phyloP scores from a whole-genome alignment of 2,329 filamentous ascomycete genomes.

The Mycosphaerella arachidis region DNA sequence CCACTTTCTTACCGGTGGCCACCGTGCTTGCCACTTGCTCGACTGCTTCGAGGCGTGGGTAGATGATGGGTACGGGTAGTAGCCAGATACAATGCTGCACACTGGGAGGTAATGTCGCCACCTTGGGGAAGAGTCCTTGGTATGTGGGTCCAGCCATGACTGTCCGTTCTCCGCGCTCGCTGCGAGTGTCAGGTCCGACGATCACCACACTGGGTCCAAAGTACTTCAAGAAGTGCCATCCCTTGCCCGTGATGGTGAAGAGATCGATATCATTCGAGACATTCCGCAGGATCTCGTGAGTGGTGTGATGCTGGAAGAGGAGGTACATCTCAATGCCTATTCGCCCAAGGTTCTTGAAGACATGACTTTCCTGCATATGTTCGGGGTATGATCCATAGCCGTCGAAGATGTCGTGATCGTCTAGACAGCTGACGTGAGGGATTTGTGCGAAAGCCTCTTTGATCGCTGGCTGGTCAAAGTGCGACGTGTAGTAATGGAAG shows the following conservation, averaged over 20 bases:
- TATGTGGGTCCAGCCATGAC: conserved; percentile 96
- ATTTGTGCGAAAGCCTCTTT: conserved; percentile 97
- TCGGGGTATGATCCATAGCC: conserved; percentile 96
- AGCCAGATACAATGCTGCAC: conserved; percentile 98
- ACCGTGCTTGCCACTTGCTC: conserved; percentile 89
- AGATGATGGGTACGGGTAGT: conserved; percentile 84
- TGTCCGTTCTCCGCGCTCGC: conserved; percentile 82
- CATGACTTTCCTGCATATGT: conserved; percentile 95
- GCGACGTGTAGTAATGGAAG: conserved; percentile 98
- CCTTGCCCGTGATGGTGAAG: conserved; percentile 93
- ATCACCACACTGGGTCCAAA: conserved; percentile 87
- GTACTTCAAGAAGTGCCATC: conserved; percentile 98
- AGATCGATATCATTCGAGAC: conserved; percentile 83
- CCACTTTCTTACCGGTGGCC: conserved; percentile 90
- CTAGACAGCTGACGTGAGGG: conserved; percentile 84
- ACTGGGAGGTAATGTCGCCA: conserved; percentile 81
- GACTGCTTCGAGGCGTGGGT: conserved; percentile 84
- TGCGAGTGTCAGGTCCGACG: conserved; percentile 85
- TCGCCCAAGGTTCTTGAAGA: conserved; percentile 97
- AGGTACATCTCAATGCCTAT: conserved; percentile 97
- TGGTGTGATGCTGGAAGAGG: conserved; percentile 97
- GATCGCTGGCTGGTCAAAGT: conserved; percentile 94
- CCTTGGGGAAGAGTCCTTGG: conserved; percentile 93
- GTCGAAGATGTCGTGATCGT: conserved; percentile 98
- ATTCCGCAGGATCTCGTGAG: conserved; percentile 84